Evolutionary conservation across 1,284 basidiomycete species (phyloP).

Genomic region (Takashimella tepidaria): DNA sequence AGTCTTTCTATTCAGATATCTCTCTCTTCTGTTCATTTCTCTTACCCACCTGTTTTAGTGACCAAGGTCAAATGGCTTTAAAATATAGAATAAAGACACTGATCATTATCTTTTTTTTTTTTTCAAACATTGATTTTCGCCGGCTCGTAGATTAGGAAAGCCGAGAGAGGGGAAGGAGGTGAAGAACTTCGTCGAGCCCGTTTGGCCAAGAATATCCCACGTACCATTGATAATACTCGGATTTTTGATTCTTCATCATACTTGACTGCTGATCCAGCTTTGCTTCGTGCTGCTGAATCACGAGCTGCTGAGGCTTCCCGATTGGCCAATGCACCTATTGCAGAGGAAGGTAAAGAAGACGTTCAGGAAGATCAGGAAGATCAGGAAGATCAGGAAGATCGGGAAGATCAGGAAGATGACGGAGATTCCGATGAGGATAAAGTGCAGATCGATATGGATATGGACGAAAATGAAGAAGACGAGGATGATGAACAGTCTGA

Average conservation of each 20-base stretch:
- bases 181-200: slow-evolving; percentile 60
- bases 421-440: slow-evolving; percentile 53
- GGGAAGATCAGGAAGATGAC: slow-evolving; percentile 28
- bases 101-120: background rate
- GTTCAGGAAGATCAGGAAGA: slow-evolving; percentile 23
- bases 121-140: slow-evolving; percentile 6
- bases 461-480: slow-evolving; percentile 51
- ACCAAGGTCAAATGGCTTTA: too few relatives aligned
- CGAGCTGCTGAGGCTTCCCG: slow-evolving; percentile 36
- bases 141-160: slow-evolving; percentile 33
- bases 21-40: too few relatives aligned
- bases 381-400: slow-evolving; percentile 52
- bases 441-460: slow-evolving; percentile 18
- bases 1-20: slow-evolving; percentile 17
- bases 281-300: slow-evolving; percentile 35
- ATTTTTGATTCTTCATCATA: slow-evolving; percentile 77
- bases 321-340: slow-evolving; percentile 23
- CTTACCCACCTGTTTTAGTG: too few relatives aligned
- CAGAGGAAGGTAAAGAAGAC: slow-evolving; percentile 13
- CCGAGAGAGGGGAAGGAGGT: slow-evolving; percentile 36
- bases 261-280: slow-evolving; percentile 62
- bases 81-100: too few relatives aligned
- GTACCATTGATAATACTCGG: slow-evolving; percentile 89
- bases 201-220: slow-evolving; percentile 74
- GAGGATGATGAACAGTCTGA: slow-evolving; percentile 47